Evolutionary conservation across 257 asterid genomes (phyloP), one percentile per base, ranked within the genome.

Genomic region (Penstemon barbatus): DNA sequence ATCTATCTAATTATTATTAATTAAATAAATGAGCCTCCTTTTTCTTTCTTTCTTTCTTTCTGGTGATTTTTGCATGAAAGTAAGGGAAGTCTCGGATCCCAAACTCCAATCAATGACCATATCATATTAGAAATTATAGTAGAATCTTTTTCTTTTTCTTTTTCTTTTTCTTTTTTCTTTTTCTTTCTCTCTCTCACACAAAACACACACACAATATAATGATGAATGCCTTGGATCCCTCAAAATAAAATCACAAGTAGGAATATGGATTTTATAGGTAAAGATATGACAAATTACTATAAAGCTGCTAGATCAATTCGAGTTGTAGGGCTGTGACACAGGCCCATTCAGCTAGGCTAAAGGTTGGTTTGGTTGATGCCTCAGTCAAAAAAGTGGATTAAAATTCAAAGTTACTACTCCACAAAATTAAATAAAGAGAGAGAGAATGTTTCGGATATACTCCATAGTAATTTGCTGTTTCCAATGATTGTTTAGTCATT

Each of bases 61-160:
- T 25, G 76, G 78, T 81, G 79, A 83, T 78, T 78, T 77, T 79
- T 85, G 90, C 95, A 87, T 85, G 87, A 85, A 89, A 89, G 92
- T 85, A 87, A 87, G 95, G 87, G 85, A 75, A 76, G 76, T 77
- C 89, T 84, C 70, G 96, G 96, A 89, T 86, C 96, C 86, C 83
- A 53, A 76, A 79, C 84, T 68, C 73, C 45, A 71, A 73, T 75
- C 75, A 72, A 70, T 65, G 67, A 78, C 65, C 76, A 72, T 70
- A 63, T 63, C 72, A 61, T 76, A 52, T 57, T 75, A 66, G 82
- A 68, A 68, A 15, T 15, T 15, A 15, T 15, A 15, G 0, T 15
- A 15, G 18, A 15, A 15, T 71, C 76, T 70, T 25, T 61, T 42
- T 48, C 43, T 53, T 55, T 61, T 40, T 71, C 76, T 70, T 25